Base-by-base conservation (phyloP, 2,329 filamentous ascomycete genomes). In the Ophiostoma australiae region DNA sequence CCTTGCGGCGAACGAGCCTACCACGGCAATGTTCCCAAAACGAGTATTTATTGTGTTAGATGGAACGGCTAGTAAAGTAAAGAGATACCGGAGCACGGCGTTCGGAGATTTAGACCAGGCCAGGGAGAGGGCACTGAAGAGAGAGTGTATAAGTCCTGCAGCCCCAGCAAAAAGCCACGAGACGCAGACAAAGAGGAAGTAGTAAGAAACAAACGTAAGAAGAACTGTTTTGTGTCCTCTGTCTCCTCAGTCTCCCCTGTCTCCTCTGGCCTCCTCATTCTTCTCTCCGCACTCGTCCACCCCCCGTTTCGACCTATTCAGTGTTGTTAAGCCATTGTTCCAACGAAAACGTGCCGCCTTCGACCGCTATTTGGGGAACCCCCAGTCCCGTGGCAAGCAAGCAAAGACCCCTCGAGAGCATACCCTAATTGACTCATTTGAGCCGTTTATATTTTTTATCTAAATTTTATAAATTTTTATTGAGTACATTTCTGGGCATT, bases 31-130 rank as follows among this genome's bases (percentile, higher is more conserved):
- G 63, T 66, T 66, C 35, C 63, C 63, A 15, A 66, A 66, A 37
- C 27, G 8, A 67, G 70, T 20, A 63, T 39, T 27, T 27, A 37
- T 13, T 55, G 39, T 58, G n/a, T 27, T 58, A 23, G 6, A 5
- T 23, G 10, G 27, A n/a, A 11, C n/a, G 3, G n/a, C 52, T 23
- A 23, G 52, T 13, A 41, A 3, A 10, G 8, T 11, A 13, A 41
- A 11, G 39, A 41, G 39, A 41, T 41, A 27, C n/a, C 39, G 68
- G 39, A 63, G 15, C 41, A 68, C 71, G 70, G 70, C 70, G 68
- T 70, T 72, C 71, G 71, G 71, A 70, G 33, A 20, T 66, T 23
- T 66, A 37, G 63, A 11, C 10, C 27, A 35, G 15, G 61, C 52
- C 52, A 58, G 52, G 58, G 27, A 63, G 58, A 17, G 23, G 52